These are phyloP conservation scores for Stephanodiscus minutulus DNA, from an alignment of 108 stramenopile species.

Conservation along the genomic window DNA sequence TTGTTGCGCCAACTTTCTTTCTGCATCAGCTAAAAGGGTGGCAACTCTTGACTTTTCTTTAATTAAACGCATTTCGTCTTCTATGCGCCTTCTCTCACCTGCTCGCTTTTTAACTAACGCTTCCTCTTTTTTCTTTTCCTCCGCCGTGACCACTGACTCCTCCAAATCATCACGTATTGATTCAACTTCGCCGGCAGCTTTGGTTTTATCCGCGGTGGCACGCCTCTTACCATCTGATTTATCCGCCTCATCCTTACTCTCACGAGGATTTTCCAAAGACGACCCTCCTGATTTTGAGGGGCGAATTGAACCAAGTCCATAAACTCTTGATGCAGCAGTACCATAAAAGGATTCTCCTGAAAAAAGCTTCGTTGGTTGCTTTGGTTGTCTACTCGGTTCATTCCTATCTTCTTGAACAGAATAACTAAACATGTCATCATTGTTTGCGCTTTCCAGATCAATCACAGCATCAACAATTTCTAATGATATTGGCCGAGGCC, in stretches of 20 bases:
- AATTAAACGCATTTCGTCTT: not conserved
- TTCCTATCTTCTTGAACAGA: conserved; percentile 4
- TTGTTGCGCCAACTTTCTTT: conserved; percentile 4
- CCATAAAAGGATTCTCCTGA: conserved; percentile 13
- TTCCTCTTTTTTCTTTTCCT: not conserved
- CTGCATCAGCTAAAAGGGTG: conserved; percentile 14
- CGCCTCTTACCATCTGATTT: not conserved
- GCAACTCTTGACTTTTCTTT: conserved; percentile 9
- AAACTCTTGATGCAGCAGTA: conserved; percentile 13
- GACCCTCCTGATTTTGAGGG: not conserved
- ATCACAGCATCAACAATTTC: conserved; percentile 18
- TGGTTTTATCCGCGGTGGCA: not conserved
- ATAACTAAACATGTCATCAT: conserved; percentile 2
- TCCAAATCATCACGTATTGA: not conserved
- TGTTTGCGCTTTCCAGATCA: conserved; percentile 7
- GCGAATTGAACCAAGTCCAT: conserved; percentile 7
- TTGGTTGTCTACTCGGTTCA: not conserved
- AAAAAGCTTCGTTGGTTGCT: conserved; percentile 9
- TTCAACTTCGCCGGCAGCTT: not conserved
- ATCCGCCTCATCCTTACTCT: not conserved
- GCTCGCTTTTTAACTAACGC: not conserved
- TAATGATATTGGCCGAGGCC: not conserved
- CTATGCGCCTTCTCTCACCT: not conserved
- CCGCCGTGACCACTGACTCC: not conserved
- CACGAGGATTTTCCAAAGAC: not conserved